Evolutionary conservation across 805 yeast genomes (phyloP), one percentile per base, ranked within the genome.

Genomic region (Blastobotrys parvus): DNA sequence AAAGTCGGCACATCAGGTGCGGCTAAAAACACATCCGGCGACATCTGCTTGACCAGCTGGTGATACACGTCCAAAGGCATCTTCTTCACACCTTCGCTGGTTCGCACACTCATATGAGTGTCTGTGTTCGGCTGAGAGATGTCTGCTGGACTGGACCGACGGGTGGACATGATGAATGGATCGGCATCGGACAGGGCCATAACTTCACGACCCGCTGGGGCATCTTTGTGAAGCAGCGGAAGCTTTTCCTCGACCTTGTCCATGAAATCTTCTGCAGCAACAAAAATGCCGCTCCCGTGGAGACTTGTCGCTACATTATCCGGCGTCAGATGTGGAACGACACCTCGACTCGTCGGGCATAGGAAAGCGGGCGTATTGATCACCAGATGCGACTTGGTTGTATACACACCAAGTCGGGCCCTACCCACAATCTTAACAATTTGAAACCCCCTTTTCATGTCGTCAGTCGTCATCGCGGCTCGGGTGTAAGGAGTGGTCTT

Each of bases 271-370:
- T 68, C 72, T 10, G 63, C 57, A 11, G 54, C 60, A 8, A 66
- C 49, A 22, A 49, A 51, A 4, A 56, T 52, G 1, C 51, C 60
- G 1, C 61, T 53, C 11, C 54, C 44, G 18, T 43, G 43, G 17
- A 47, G 44, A 8, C 35, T 38, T 29, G 51, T 46, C 17, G 34
- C 44, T 17, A 59, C 52, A 33, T 57, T 57, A 43, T 68, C 72
- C 6, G 72, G 72, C 18, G 72, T 65, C 41, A 69, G 43, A 44
- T 68, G 72, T 3, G 68, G 67, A 17, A 68, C 51, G 2, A 62
- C 62, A 5, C 71, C 73, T 33, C 71, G 56, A 3, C 58, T 55
- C 13, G 71, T 60, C 3, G 68, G 56, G 5, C 54, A 47, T 10
- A 68, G n/a, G 34, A 58, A 54, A 7, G 48, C 49, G 1, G 68